phyloP scores from a whole-genome alignment of 2,329 filamentous ascomycete species.

The Acephala macrosclerotiorum region DNA sequence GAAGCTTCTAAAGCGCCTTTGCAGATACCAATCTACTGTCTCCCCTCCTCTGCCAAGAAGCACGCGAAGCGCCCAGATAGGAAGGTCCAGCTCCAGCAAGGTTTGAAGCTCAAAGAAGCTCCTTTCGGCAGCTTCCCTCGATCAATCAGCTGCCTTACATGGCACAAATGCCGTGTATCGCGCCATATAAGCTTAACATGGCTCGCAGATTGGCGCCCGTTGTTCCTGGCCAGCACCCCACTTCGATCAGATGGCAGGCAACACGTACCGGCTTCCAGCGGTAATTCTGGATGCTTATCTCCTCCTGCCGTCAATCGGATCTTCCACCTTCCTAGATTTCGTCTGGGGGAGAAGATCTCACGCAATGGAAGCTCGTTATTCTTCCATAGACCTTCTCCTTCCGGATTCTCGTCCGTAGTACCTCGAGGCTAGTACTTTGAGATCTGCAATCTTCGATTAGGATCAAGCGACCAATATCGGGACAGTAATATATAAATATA shows the following conservation, averaged over 20 bases:
- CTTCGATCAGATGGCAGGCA: neutral
- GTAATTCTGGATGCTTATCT: slow-evolving; percentile 15
- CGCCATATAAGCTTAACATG: slow-evolving; percentile 16
- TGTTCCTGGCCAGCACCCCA: slow-evolving; percentile 1
- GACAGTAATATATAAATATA: neutral
- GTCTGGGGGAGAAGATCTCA: neutral
- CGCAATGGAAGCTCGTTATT: slow-evolving; percentile 10
- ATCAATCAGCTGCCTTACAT: slow-evolving; percentile 17
- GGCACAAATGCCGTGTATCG: slow-evolving; percentile 9
- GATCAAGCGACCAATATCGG: neutral
- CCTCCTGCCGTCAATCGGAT: neutral
- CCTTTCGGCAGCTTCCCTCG: slow-evolving; percentile 1
- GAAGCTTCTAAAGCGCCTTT: neutral
- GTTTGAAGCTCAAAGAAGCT: neutral
- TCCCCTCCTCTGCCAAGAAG: neutral
- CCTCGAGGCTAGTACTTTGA: neutral
- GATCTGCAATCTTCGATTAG: neutral
- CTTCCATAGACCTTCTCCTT: slow-evolving; percentile 18
- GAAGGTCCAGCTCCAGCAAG: neutral
- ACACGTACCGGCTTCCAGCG: slow-evolving; percentile 7
- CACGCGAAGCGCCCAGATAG: neutral
- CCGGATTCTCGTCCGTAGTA: neutral
- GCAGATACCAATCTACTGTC: neutral
- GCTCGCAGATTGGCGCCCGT: slow-evolving; percentile 6
- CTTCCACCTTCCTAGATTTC: slow-evolving; percentile 7